Percentiles rank a stretch among this genome's conserved stretches.
Conservation (phyloP, 2,329 filamentous ascomycete genomes). For the Torrubiellomyces zombiae region DNA sequence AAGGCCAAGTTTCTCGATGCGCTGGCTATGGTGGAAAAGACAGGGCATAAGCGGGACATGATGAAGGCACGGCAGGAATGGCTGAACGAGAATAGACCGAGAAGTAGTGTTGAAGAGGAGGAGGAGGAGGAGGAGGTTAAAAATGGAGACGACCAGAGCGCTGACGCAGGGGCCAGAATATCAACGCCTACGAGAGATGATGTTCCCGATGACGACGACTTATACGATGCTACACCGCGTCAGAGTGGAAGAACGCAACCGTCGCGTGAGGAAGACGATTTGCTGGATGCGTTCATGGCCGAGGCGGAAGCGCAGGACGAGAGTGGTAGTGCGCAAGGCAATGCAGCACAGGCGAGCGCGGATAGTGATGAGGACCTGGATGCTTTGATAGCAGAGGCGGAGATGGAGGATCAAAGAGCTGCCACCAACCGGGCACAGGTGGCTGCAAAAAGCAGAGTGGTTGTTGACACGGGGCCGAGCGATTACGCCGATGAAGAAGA, state of each 20-base stretch:
- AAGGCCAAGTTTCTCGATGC: slow-evolving; percentile 89
- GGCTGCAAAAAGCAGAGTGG: slow-evolving; percentile 3
- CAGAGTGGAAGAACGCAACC: slow-evolving; percentile 5
- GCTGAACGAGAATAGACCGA: slow-evolving; percentile 62
- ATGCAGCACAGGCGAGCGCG: not conserved
- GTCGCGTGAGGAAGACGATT: slow-evolving; percentile 31
- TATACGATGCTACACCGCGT: slow-evolving; percentile 38
- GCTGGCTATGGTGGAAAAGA: slow-evolving; percentile 77
- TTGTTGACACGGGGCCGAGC: too few species aligned
- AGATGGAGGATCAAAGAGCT: slow-evolving; percentile 9
- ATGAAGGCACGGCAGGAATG: slow-evolving; percentile 61
- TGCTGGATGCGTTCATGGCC: slow-evolving; percentile 37
- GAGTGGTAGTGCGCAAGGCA: too few species aligned
- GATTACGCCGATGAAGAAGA: slow-evolving; percentile 48
- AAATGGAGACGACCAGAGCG: slow-evolving; percentile 4
- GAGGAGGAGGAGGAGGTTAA: slow-evolving; percentile 13
- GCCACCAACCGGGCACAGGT: not conserved
- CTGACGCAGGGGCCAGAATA: slow-evolving; percentile 16
- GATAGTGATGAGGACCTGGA: slow-evolving; percentile 28
- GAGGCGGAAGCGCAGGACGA: slow-evolving; percentile 20
- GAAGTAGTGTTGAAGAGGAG: slow-evolving; percentile 15
- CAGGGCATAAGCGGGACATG: slow-evolving; percentile 70
- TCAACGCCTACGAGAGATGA: slow-evolving; percentile 11
- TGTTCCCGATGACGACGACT: slow-evolving; percentile 26
- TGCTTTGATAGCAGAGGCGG: slow-evolving; percentile 34